A percentile compares a stretch with the other conserved stretches of the same genome.
Evolutionary conservation across 2,329 filamentous ascomycete genomes (phyloP).

Genomic region (Xenoacremonium recifei): DNA sequence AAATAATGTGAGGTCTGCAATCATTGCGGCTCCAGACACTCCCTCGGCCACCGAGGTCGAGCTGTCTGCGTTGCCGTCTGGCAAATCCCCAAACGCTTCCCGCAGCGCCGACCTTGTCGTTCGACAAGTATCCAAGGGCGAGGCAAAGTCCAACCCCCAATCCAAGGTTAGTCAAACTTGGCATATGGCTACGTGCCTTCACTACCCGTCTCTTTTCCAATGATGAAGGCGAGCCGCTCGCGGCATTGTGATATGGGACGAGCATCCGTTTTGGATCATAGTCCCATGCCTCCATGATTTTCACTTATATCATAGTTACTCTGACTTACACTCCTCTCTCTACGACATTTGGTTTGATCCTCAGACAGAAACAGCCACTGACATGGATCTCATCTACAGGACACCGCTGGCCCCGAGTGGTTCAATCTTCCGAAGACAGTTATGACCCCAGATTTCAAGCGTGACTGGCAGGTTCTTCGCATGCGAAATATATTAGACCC

Average conservation of each 20-base stretch:
- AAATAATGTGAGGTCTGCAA: constrained; percentile 14
- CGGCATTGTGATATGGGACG: constrained; percentile 37
- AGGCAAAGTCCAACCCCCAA: constrained; percentile 17
- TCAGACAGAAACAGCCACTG: constrained; percentile 10
- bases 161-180: constrained; percentile 29
- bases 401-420: constrained; percentile 78
- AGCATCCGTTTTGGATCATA: constrained; percentile 40
- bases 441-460: constrained; percentile 79
- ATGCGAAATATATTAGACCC: constrained; percentile 89
- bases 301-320: constrained; percentile 69
- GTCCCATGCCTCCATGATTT: constrained; percentile 61
- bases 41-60: constrained; percentile 4
- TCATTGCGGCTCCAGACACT: constrained; percentile 11
- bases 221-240: constrained; percentile 42
- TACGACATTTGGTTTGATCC: not conserved
- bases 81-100: not conserved
- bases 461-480: constrained; percentile 84
- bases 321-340: constrained; percentile 45
- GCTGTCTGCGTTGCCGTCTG: not conserved
- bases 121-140: constrained; percentile 22
- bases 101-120: constrained; percentile 23
- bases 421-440: constrained; percentile 84
- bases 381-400: constrained; percentile 27
- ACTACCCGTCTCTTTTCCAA: constrained; percentile 12
- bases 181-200: not conserved